Percentiles rank a stretch among this genome's conserved stretches.
Conservation (phyloP, 176 grass and related monocot species). For the Elymus sibiricus region DNA sequence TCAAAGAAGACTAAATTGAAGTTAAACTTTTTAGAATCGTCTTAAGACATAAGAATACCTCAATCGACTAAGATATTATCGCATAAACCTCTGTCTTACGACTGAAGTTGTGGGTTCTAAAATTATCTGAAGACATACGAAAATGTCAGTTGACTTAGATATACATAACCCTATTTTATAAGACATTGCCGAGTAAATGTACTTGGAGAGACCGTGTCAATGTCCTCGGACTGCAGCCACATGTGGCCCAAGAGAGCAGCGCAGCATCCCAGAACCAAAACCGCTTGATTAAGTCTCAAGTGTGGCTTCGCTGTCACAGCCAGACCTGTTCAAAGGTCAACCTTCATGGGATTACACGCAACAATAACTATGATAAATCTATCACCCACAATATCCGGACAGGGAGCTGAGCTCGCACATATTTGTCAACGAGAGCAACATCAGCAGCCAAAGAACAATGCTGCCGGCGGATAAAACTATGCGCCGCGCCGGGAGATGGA, state of each 20-base stretch:
- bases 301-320: neutral
- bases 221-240: neutral
- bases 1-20: too few species aligned
- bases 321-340: slow-evolving; percentile 8
- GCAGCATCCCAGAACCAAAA: neutral
- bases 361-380: neutral
- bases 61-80: too few species aligned
- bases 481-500: neutral
- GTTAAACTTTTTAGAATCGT: too few species aligned
- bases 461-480: slow-evolving; percentile 14
- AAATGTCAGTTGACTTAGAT: too few species aligned
- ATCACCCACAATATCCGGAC: neutral
- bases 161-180: too few species aligned
- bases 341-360: slow-evolving; percentile 5
- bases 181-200: neutral
- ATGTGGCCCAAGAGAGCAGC: neutral
- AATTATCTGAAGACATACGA: too few species aligned
- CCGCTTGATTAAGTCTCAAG: neutral
- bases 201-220: neutral
- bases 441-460: neutral
- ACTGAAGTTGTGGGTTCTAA: too few species aligned
- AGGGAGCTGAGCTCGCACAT: too few species aligned
- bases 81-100: too few species aligned
- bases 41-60: too few species aligned
- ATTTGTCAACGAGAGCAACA: slow-evolving; percentile 11